Conservation (phyloP, 225 moss, liverwort and hornwort species). For the Pseudoscleropodium purum region DNA sequence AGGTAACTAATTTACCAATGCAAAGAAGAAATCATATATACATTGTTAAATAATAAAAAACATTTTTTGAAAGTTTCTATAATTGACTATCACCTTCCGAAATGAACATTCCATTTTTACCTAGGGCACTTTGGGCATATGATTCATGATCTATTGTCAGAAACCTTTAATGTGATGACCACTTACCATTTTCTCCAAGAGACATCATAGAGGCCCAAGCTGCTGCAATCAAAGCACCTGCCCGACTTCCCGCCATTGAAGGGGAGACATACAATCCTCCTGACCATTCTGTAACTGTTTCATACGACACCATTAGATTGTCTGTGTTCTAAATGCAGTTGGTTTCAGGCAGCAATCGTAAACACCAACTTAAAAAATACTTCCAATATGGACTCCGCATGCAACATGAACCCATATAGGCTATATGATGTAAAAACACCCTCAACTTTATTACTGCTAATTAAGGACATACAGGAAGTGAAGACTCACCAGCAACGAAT, state of each 20-base stretch:
- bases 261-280: slow-evolving; percentile 99
- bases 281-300: slow-evolving; percentile 96
- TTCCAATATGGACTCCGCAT: neutral
- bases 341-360: neutral
- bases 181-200: slow-evolving; percentile 79
- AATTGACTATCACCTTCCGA: neutral
- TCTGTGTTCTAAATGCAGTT: neutral
- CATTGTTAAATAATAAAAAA: neutral
- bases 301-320: neutral
- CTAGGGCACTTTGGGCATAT: neutral
- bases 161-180: neutral
- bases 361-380: neutral
- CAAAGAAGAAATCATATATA: neutral
- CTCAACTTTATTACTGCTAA: neutral
- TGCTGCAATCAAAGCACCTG: slow-evolving; percentile 90
- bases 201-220: slow-evolving; percentile 98
- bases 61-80: neutral
- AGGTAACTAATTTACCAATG: neutral
- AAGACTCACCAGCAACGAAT: slow-evolving; percentile 90
- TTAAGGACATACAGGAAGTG: neutral
- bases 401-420: neutral
- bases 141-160: neutral
- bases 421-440: neutral
- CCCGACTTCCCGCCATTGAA: slow-evolving; percentile 96
- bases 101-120: neutral